phyloP scores from a whole-genome alignment of 1,284 basidiomycete species.

The Microbotryum violaceum region DNA sequence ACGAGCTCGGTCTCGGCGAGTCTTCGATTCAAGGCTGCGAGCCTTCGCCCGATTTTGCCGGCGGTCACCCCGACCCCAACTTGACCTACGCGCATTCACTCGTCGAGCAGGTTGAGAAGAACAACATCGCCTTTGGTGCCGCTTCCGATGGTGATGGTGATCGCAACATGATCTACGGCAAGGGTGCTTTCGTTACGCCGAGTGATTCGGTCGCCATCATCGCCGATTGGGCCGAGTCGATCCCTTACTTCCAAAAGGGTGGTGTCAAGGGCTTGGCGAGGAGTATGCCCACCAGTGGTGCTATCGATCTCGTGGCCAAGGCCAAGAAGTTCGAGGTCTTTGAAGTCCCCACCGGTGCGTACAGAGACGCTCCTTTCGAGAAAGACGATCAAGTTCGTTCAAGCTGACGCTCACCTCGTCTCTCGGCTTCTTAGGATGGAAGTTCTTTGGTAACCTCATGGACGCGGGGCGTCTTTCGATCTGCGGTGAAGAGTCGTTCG shows the following conservation, averaged over 20 bases:
- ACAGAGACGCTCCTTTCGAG: too few relatives aligned
- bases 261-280: slow-evolving; percentile 93
- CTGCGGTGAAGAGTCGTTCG: slow-evolving; percentile 97
- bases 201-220: slow-evolving; percentile 98
- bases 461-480: slow-evolving; percentile 94
- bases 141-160: slow-evolving; percentile 97
- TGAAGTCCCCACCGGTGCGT: slow-evolving; percentile 90
- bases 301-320: slow-evolving; percentile 93
- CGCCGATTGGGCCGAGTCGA: slow-evolving; percentile 86
- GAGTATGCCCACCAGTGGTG: slow-evolving; percentile 94
- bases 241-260: slow-evolving; percentile 88
- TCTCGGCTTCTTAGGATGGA: slow-evolving; percentile 64
- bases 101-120: slow-evolving; percentile 81
- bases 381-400: neutral
- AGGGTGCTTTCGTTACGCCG: slow-evolving; percentile 90
- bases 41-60: slow-evolving; percentile 89
- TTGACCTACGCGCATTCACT: slow-evolving; percentile 93
- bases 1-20: slow-evolving; percentile 68
- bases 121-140: slow-evolving; percentile 86
- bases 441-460: slow-evolving; percentile 99
- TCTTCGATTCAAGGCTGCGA: slow-evolving; percentile 80
- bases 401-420: neutral
- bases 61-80: slow-evolving; percentile 97
- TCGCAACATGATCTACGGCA: slow-evolving; percentile 98
- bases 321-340: slow-evolving; percentile 89